Percentiles rank a stretch among this genome's conserved stretches.
These are phyloP conservation scores for Penicillium brevicompactum DNA, from an alignment of 2,329 filamentous ascomycete genomes.

Conservation along the genomic window DNA sequence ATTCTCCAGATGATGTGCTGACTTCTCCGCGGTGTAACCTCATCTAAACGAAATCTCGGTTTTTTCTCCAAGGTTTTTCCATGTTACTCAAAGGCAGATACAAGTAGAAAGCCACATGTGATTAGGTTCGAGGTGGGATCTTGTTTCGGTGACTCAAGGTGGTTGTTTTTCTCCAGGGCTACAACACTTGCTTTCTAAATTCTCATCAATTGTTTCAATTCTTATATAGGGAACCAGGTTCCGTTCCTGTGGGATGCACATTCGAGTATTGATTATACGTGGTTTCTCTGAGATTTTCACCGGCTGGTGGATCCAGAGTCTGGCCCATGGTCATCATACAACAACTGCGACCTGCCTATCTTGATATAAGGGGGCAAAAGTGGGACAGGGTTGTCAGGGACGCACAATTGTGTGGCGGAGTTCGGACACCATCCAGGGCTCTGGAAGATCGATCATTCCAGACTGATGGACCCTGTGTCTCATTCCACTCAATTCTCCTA, in stretches of 20 bases:
- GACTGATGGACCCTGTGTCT: not conserved
- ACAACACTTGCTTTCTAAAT: too few species aligned
- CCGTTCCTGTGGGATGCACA: too few species aligned
- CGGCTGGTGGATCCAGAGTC: not conserved
- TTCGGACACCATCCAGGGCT: not conserved
- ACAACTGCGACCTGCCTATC: conserved; percentile 11
- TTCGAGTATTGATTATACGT: not conserved
- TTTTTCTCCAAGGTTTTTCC: too few species aligned
- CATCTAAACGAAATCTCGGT: too few species aligned
- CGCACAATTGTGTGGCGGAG: conserved; percentile 7
- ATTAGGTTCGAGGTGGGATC: too few species aligned
- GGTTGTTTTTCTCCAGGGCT: too few species aligned
- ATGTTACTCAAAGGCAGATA: too few species aligned
- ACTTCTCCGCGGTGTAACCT: too few species aligned
- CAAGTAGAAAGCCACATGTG: too few species aligned
- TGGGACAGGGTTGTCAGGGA: not conserved
- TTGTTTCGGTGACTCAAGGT: too few species aligned
- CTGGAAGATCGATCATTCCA: not conserved
- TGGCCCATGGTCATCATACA: not conserved
- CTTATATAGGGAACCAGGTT: not conserved
- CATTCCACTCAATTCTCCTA: not conserved
- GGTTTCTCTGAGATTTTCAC: not conserved
- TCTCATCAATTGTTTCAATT: too few species aligned
- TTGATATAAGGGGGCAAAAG: conserved; percentile 1
- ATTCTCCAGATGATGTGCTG: too few species aligned